Conservation (phyloP, 2,329 filamentous ascomycete genomes). For the Diaporthe sp. region DNA sequence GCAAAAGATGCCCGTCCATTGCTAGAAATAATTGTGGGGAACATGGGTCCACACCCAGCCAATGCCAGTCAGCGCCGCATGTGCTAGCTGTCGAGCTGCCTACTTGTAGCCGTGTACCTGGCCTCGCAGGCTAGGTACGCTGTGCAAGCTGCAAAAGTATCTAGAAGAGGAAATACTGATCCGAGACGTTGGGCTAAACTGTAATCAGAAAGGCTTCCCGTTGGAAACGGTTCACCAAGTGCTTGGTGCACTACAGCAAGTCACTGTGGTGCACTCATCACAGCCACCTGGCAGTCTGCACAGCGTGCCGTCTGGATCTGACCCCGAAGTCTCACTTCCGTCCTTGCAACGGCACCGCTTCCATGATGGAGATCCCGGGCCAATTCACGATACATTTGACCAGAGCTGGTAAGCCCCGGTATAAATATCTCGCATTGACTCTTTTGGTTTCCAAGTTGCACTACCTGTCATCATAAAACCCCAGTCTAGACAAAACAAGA, state of each 20-base stretch:
- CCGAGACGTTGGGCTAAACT: no score
- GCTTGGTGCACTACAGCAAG: slow-evolving; percentile 1
- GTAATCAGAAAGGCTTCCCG: no score
- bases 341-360: background rate
- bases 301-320: background rate
- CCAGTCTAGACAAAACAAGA: background rate
- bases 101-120: no score
- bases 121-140: no score
- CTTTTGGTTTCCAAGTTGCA: background rate
- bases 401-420: slow-evolving; percentile 3
- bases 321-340: slow-evolving; percentile 2
- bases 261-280: background rate
- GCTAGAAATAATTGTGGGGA: slow-evolving; percentile 21
- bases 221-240: background rate
- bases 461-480: no score
- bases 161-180: no score
- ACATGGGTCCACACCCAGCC: slow-evolving; percentile 2
- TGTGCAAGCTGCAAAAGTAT: no score
- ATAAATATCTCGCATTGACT: background rate
- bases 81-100: background rate
- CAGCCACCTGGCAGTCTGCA: background rate
- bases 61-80: background rate
- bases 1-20: background rate
- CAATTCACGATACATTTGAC: background rate
- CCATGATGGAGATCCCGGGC: background rate